A percentile compares a stretch with the other conserved stretches of the same genome.
phyloP scores from a whole-genome alignment of 129 eudicot species.

The Mikania micrantha region DNA sequence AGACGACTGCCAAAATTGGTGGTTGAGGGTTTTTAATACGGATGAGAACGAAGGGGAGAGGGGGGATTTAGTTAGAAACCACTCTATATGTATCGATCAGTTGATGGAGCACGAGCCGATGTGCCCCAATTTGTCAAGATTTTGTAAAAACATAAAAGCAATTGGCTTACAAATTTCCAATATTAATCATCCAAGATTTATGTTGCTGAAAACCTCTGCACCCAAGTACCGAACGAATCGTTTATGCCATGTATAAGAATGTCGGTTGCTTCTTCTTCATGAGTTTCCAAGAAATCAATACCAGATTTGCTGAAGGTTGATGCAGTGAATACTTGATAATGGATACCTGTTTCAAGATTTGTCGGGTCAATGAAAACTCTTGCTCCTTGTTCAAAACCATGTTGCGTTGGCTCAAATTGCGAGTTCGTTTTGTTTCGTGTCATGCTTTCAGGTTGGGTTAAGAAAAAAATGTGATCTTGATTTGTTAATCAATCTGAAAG shows the following conservation, averaged over 20 bases:
- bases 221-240: not conserved
- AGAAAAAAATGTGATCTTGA: conserved; percentile 1
- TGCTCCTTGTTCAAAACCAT: not conserved
- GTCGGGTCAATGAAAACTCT: not conserved
- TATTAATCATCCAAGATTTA: not conserved
- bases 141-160: conserved; percentile 23
- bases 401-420: no score
- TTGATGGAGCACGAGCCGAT: conserved; percentile 61
- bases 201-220: not conserved
- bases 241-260: not conserved
- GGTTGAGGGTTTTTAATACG: conserved; percentile 46
- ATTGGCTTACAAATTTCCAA: not conserved
- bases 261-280: not conserved
- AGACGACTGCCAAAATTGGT: conserved; percentile 44
- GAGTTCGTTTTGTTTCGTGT: no score
- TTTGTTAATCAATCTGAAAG: conserved; percentile 3
- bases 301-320: not conserved
- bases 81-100: conserved; percentile 67
- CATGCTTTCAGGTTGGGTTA: not conserved
- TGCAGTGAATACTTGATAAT: not conserved
- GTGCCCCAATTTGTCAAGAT: conserved; percentile 55
- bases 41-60: conserved; percentile 27
- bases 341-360: not conserved
- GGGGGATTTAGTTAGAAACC: conserved; percentile 48
- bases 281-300: not conserved